These are phyloP conservation scores for Phlyctochytrium arcticum DNA, from an alignment of 192 early-diverging fungal species.

Conservation along the genomic window DNA sequence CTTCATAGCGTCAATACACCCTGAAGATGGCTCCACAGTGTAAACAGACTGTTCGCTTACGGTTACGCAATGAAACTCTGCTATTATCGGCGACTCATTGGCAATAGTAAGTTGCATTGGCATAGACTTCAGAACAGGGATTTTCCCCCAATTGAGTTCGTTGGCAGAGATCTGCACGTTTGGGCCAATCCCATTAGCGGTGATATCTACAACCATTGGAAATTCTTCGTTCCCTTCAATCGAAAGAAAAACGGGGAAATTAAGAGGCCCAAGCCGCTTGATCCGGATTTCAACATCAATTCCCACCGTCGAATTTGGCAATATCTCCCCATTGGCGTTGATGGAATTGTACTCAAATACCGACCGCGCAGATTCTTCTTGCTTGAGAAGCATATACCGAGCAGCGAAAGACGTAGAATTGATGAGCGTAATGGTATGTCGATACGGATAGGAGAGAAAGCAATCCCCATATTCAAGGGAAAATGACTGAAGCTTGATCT, in stretches of 20 bases:
- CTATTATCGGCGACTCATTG: slow-evolving; percentile 53
- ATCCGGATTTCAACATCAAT: slow-evolving; percentile 43
- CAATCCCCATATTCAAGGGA: slow-evolving; percentile 47
- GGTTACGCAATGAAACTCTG: slow-evolving; percentile 40
- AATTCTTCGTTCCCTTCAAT: slow-evolving; percentile 41
- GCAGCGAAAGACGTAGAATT: slow-evolving; percentile 47
- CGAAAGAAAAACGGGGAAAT: slow-evolving; percentile 47
- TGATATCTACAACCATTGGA: slow-evolving; percentile 41
- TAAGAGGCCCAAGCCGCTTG: slow-evolving; percentile 45
- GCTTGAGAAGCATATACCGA: slow-evolving; percentile 36
- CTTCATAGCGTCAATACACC: slow-evolving; percentile 35
- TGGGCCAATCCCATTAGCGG: slow-evolving; percentile 52
- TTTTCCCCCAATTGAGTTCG: slow-evolving; percentile 57
- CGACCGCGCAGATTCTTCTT: slow-evolving; percentile 44
- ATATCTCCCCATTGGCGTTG: slow-evolving; percentile 42
- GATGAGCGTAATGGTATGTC: slow-evolving; percentile 30
- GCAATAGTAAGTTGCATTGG: slow-evolving; percentile 23
- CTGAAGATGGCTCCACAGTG: slow-evolving; percentile 29
- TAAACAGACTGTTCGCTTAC: slow-evolving; percentile 46
- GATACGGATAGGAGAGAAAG: slow-evolving; percentile 46
- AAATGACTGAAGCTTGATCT: slow-evolving; percentile 36
- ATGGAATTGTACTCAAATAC: slow-evolving; percentile 41
- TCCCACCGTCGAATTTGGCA: slow-evolving; percentile 29
- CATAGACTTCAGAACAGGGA: slow-evolving; percentile 41
- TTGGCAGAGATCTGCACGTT: slow-evolving; percentile 39